These are phyloP conservation scores for Luffa acutangula DNA, from an alignment of 306 rosid species.

Conservation along the genomic window DNA sequence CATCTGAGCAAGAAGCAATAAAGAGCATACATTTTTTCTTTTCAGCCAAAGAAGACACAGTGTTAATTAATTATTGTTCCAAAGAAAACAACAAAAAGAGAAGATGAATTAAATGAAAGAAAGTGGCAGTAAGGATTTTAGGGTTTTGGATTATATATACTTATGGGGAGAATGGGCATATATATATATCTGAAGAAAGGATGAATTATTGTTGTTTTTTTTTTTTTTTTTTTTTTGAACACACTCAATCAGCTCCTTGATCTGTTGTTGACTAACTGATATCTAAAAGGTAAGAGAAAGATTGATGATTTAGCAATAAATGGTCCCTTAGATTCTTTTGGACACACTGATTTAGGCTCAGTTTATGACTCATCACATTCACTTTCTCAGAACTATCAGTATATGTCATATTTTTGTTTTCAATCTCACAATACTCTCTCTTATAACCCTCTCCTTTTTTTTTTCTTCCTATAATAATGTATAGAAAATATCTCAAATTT, in stretches of 20 bases:
- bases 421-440: background rate
- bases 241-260: background rate
- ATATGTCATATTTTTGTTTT: background rate
- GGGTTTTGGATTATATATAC: background rate
- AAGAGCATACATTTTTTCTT: background rate
- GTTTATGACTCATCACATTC: constrained; percentile 31
- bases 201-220: background rate
- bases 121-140: background rate
- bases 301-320: constrained; percentile 18
- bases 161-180: background rate
- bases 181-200: background rate
- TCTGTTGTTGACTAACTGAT: constrained; percentile 7
- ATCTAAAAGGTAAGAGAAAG: background rate
- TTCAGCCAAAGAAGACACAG: background rate
- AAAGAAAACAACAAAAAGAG: background rate
- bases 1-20: background rate
- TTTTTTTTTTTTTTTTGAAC: background rate
- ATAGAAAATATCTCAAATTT: too few relatives aligned
- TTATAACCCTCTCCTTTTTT: background rate
- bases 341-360: constrained; percentile 20
- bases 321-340: constrained; percentile 40
- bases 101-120: background rate
- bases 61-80: background rate
- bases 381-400: constrained; percentile 20
- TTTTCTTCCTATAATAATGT: background rate